Percentiles rank a stretch among this genome's conserved stretches.
phyloP scores from a whole-genome alignment of 1,139 yeast species.

The Arxiozyma heterogenica region DNA sequence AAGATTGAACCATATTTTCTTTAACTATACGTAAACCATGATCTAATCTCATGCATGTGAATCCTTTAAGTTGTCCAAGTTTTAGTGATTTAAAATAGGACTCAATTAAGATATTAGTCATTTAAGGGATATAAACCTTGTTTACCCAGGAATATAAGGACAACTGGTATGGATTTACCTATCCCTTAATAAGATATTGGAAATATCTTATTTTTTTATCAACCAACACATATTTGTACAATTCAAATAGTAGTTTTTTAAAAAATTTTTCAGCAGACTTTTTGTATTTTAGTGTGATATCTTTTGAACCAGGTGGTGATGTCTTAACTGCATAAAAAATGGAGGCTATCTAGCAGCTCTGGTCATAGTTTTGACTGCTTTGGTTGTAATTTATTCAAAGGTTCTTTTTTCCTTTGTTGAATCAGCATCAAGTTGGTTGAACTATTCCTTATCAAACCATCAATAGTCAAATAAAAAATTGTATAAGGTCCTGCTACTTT shows the following conservation, averaged over 20 bases:
- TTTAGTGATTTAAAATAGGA: neutral
- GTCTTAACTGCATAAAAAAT: neutral
- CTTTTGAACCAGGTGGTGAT: neutral
- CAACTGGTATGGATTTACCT: neutral
- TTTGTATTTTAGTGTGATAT: neutral
- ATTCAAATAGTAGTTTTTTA: neutral
- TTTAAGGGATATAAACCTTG: neutral
- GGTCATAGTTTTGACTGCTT: neutral
- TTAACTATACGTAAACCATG: neutral
- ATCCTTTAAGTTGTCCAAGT: neutral
- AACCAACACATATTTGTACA: neutral
- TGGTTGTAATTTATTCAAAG: neutral
- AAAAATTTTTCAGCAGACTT: neutral
- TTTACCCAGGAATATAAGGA: neutral
- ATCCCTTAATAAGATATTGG: neutral
- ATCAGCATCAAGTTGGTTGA: neutral
- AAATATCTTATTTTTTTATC: neutral
- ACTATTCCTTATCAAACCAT: neutral
- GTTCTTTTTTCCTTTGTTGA: neutral
- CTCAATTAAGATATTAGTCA: neutral
- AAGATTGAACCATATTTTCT: neutral
- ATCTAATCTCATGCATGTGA: neutral
- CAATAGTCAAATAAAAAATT: neutral
- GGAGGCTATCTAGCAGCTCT: neutral
- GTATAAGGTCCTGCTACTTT: neutral